phyloP scores from a whole-genome alignment of 257 asterid species.

The Lycium barbarum region DNA sequence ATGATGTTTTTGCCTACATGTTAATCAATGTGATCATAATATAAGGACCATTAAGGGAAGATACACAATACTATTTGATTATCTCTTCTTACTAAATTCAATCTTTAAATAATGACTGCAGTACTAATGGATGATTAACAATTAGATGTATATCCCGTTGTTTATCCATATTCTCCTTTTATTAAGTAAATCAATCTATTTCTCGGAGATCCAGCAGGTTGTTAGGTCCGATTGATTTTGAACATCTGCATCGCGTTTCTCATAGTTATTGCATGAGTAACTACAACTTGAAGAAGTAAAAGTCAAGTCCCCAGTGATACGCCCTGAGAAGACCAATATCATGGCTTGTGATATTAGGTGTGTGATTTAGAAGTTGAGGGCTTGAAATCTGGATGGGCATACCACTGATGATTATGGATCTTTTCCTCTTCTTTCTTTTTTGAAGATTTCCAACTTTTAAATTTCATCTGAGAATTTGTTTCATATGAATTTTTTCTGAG shows the following conservation, averaged over 20 bases:
- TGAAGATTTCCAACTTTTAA: neutral
- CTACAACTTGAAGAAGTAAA: conserved; percentile 16
- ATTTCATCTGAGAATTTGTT: neutral
- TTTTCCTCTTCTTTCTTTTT: neutral
- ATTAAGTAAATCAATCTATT: neutral
- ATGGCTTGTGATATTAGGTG: neutral
- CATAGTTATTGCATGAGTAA: conserved; percentile 2
- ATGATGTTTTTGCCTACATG: neutral
- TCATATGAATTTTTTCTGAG: neutral
- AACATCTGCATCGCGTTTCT: neutral
- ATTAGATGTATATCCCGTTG: neutral
- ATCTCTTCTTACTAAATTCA: neutral
- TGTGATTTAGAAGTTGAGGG: conserved; percentile 6
- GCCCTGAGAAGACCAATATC: neutral
- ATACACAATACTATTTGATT: neutral
- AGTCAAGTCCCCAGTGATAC: neutral
- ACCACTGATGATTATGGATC: neutral
- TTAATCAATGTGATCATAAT: neutral
- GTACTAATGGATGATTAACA: neutral
- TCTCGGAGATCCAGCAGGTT: conserved; percentile 5
- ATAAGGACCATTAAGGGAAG: neutral
- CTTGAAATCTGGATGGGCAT: neutral
- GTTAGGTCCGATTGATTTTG: neutral
- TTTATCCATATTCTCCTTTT: conserved; percentile 3
- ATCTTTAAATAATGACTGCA: neutral